Base-by-base conservation (phyloP, 192 early-diverging fungal genomes). In the Coemansia sp. region DNA sequence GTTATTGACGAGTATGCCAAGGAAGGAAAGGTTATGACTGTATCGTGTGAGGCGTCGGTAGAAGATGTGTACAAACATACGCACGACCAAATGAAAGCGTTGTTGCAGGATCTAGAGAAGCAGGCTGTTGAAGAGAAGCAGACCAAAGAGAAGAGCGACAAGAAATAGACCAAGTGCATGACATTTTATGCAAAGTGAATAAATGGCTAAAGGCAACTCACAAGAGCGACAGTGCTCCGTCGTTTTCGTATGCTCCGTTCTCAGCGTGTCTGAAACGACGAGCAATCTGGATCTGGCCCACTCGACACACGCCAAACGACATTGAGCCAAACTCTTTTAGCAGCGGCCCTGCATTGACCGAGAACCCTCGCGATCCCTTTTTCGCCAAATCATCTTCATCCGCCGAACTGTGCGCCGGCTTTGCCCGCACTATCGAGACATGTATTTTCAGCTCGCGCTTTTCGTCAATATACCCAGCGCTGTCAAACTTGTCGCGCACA, bases 1-100 rank as follows among this genome's bases (percentile, higher is more conserved):
- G 97, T 98, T 4, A 91, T 99, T 62, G 89, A 91, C 51, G 73
- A 90, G 41, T 96, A 89, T 74, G 85, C 72, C 15, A 89, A 88
- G 69, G 57, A 80, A 39, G 85, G 85, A 39, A 97, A 95, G 82
- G 93, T 97, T 25, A 83, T 88, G 55, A 90, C 84, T 54, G 86
- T 97, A 62, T 78, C 75, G 7, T 88, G 90, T 60, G 69, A 84
- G 48, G 84, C 86, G 29, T 61, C 87, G 14, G 66, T 86, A 23
- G 88, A 94, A 2, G 83, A 65, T 12, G 92, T 94, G 5, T 94
- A 92, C 67, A 65, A 65, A 21, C 79, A 77, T 11, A 85, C 89
- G 5, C 86, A 89, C 55, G 41, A 62, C 5, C 52, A 75, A 47
- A 58, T 81, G 41, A 17, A 51, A 0, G 72, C 66, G 52, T 72